These are phyloP conservation scores for Cucumis cinereus DNA, from an alignment of 306 rosid genomes.

Conservation along the genomic window DNA sequence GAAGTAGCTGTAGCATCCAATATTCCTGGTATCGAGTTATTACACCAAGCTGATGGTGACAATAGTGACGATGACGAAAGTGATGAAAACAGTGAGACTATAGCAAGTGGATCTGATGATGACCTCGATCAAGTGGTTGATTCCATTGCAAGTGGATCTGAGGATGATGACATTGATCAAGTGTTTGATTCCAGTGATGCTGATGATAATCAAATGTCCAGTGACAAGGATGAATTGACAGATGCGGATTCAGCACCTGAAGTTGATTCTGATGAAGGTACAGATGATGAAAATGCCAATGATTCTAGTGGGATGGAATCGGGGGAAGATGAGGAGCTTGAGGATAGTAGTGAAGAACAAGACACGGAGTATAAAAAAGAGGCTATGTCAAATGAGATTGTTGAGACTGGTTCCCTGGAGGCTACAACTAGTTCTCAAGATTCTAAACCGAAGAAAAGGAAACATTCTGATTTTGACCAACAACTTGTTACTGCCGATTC, in stretches of 20 bases:
- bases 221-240: conserved; percentile 30
- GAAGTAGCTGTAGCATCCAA: conserved; percentile 38
- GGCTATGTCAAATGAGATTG: conserved; percentile 7
- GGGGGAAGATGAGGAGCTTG: conserved; percentile 26
- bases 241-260: conserved; percentile 22
- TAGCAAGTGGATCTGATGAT: conserved; percentile 29
- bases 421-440: conserved; percentile 22
- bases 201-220: conserved; percentile 26
- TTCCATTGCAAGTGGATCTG: conserved; percentile 24
- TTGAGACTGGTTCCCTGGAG: conserved; percentile 18
- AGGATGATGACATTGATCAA: conserved; percentile 23
- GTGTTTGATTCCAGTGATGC: conserved; percentile 25
- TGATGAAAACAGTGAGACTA: conserved; percentile 21
- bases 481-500: conserved; percentile 53
- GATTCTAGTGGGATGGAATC: conserved; percentile 20
- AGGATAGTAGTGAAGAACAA: background rate
- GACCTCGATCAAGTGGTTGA: conserved; percentile 27
- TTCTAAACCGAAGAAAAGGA: conserved; percentile 42
- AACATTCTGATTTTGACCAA: conserved; percentile 37
- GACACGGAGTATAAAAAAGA: background rate
- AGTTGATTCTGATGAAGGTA: conserved; percentile 7
- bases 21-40: conserved; percentile 69
- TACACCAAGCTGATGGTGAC: conserved; percentile 27
- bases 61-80: conserved; percentile 10
- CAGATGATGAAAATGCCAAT: conserved; percentile 16